phyloP scores from a whole-genome alignment of 371 early-diverging fungal species.

The Quaeritorhiza haematococci region DNA sequence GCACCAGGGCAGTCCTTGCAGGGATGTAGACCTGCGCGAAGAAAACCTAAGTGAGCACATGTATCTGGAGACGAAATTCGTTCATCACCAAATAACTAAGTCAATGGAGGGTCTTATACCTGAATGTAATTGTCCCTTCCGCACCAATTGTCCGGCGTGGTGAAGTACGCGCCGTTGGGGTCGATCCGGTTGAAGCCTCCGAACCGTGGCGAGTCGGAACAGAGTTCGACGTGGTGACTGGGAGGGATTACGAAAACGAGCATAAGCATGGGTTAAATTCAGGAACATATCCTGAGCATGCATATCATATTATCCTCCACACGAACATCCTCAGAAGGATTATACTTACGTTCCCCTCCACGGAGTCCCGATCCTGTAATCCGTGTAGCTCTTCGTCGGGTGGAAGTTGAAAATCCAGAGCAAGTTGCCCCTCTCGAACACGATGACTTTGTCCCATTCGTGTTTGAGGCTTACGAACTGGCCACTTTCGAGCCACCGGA shows the following conservation, averaged over 20 bases:
- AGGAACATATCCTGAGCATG: no score
- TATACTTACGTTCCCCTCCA: slow-evolving; percentile 46
- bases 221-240: slow-evolving; percentile 68
- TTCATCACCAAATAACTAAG: no score
- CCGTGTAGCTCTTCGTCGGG: slow-evolving; percentile 73
- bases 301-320: no score
- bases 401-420: slow-evolving; percentile 94
- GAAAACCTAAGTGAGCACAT: no score
- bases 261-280: no score
- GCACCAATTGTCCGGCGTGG: slow-evolving; percentile 66
- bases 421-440: slow-evolving; percentile 82
- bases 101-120: no score
- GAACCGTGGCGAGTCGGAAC: slow-evolving; percentile 69
- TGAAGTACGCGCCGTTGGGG: slow-evolving; percentile 50
- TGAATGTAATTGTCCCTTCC: slow-evolving; percentile 69
- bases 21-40: no score
- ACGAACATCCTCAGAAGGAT: slow-evolving; percentile 6
- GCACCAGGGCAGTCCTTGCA: no score
- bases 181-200: slow-evolving; percentile 82
- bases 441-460: slow-evolving; percentile 86
- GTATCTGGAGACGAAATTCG: no score
- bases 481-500: slow-evolving; percentile 63
- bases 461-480: slow-evolving; percentile 87
- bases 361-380: slow-evolving; percentile 78
- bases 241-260: not conserved